phyloP scores from a whole-genome alignment of 805 yeast genomes.

The Cyberlindnera lachancei region DNA sequence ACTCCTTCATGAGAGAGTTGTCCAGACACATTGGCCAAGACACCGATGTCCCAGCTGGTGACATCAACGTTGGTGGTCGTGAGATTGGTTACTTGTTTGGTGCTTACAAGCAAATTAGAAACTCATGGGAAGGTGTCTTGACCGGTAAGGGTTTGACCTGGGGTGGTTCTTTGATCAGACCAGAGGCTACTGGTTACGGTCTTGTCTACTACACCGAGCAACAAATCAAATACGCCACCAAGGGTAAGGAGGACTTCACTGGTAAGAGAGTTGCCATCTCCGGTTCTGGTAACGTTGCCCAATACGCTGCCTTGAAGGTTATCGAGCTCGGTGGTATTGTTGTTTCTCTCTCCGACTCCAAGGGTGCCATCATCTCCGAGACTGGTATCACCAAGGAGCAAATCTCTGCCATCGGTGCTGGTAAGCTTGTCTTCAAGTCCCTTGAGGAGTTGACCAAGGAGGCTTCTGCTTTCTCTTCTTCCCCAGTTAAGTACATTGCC shows the following conservation, averaged over 20 bases:
- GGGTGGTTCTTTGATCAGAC: constrained; percentile 99
- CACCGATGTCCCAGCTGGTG: constrained; percentile 99
- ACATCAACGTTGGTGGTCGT: constrained; percentile 92
- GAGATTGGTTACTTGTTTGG: constrained; percentile 80
- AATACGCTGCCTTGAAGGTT: constrained; percentile 95
- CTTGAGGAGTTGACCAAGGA: constrained; percentile 61
- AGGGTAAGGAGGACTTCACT: constrained; percentile 80
- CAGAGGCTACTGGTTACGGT: constrained; percentile 99
- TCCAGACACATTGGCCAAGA: constrained; percentile 94
- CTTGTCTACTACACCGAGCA: constrained; percentile 93
- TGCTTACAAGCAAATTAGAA: constrained; percentile 87
- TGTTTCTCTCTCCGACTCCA: constrained; percentile 90
- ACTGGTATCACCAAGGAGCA: constrained; percentile 82
- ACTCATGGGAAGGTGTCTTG: constrained; percentile 93
- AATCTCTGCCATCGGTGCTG: constrained; percentile 63
- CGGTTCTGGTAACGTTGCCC: constrained; percentile 99
- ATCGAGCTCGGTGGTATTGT: constrained; percentile 96
- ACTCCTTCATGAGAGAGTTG: constrained; percentile 91
- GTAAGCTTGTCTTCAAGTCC: constrained; percentile 71
- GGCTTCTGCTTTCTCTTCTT: constrained; percentile 41
- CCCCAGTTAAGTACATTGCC: constrained; percentile 67
- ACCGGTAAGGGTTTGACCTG: constrained; percentile 97
- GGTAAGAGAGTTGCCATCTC: constrained; percentile 96
- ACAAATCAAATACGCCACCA: constrained; percentile 90
- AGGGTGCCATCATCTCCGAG: constrained; percentile 77